Evolutionary conservation across 2,329 filamentous ascomycete genomes (phyloP).

Genomic region (Penicillium glabrum): DNA sequence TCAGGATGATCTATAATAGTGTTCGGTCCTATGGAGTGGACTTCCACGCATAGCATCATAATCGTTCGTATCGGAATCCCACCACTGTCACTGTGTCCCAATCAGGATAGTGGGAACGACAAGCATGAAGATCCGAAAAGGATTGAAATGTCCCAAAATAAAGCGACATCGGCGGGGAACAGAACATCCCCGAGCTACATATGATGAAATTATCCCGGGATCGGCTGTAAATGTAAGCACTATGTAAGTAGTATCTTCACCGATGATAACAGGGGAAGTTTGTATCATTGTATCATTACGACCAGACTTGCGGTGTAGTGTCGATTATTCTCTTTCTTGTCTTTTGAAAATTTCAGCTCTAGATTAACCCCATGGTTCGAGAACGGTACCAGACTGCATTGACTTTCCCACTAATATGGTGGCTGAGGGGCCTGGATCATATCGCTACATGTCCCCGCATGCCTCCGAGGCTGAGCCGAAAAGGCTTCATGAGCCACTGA

Average conservation of each 20-base stretch:
- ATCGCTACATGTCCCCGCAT: not conserved
- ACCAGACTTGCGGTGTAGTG: not conserved
- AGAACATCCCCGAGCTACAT: not conserved
- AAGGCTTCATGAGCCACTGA: not conserved
- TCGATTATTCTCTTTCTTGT: not conserved
- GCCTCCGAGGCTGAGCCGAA: not conserved
- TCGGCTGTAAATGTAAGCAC: not conserved
- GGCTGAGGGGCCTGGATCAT: not conserved
- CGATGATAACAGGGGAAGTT: not conserved
- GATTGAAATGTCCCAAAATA: not conserved
- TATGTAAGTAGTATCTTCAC: not conserved
- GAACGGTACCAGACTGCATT: not conserved
- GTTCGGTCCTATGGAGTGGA: not conserved
- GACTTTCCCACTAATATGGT: not conserved
- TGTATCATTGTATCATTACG: not conserved
- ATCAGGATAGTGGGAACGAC: not conserved
- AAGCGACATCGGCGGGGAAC: not conserved
- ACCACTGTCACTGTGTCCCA: not conserved
- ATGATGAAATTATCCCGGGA: not conserved
- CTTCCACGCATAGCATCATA: not conserved
- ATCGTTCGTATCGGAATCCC: not conserved
- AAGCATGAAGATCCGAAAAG: not conserved
- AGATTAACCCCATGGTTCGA: not conserved
- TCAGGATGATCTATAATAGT: not conserved
- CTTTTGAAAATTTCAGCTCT: not conserved